Evolutionary conservation across 345 rosid genomes (phyloP), one percentile per base, ranked within the genome.

Genomic region (Bretschneidera sinensis): DNA sequence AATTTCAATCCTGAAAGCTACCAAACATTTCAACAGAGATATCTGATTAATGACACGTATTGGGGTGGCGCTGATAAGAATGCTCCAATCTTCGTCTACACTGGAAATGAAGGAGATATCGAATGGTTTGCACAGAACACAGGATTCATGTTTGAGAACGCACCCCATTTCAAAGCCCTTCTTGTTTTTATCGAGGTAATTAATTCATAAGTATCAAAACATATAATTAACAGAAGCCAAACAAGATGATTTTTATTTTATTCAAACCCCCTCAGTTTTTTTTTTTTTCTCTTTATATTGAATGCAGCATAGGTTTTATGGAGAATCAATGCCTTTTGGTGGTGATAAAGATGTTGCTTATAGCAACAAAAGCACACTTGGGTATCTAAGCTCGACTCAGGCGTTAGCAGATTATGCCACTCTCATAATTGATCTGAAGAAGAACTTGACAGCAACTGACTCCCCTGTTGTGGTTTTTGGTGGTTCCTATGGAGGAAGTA

Each of bases 401-500:
- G 88, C 92, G 0, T 55, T 83, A 52, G 88, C 88, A 3, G 92
- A 85, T 59, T 83, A 73, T 17, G 86, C 88, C 9, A 66, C 76
- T 43, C 68, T 83, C 33, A 76, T 83, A 6, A 60, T 65, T 49
- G 75, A 83, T 59, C 70, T 85, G 24, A 85, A 85, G 81, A 66
- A 70, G 56, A 83, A 85, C 21, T 28, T 83, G 66, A 64, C 84
- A 0, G 82, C 88, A 14, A 59, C 21, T 17, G 83, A 77, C 21
- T 83, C 88, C 62, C 92, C 88, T 17, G 86, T 85, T n/a, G 74
- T 85, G 55, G 81, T 76, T n/a, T 70, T 81, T 9, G 86, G 88
- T 20, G 92, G 92, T 35, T 85, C 92, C 66, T 85, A 83, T 7
- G 92, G 92, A 14, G 92, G 88, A 77, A 85, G 88, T 85, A 75